Conservation (phyloP, 306 rosid species). For the Crotalaria pallida region DNA sequence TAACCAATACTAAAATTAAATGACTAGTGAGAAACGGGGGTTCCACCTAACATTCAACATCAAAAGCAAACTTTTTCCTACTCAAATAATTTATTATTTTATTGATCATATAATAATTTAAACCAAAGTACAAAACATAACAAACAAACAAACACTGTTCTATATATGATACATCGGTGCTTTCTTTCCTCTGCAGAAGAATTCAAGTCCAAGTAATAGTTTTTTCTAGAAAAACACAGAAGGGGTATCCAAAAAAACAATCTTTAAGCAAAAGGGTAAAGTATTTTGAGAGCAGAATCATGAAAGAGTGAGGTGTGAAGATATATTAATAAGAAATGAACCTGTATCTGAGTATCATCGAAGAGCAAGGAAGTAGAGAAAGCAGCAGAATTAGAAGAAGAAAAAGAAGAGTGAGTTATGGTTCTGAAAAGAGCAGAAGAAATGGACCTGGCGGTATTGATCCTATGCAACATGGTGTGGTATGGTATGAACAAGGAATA, state of each 20-base stretch:
- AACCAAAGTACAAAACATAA: not conserved
- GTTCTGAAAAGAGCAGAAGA: slow-evolving; percentile 31
- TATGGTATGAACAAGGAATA: no score
- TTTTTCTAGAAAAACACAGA: not conserved
- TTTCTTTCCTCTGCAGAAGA: no score
- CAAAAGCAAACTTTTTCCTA: not conserved
- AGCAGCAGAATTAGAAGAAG: slow-evolving; percentile 35
- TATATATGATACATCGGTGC: no score
- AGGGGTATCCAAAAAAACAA: not conserved
- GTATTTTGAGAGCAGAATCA: no score
- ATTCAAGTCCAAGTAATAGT: not conserved
- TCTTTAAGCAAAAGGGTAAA: no score
- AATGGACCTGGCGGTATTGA: slow-evolving; percentile 39
- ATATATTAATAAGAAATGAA: slow-evolving; percentile 2
- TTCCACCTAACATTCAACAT: not conserved
- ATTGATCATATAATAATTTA: not conserved
- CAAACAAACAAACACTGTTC: no score
- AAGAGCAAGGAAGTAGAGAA: slow-evolving; percentile 76
- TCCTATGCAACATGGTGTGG: slow-evolving; percentile 47
- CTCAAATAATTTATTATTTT: not conserved
- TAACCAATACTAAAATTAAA: not conserved
- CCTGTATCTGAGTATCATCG: slow-evolving; percentile 94
- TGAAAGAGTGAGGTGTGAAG: no score
- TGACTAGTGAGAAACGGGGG: not conserved
- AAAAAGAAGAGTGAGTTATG: slow-evolving; percentile 18